Base-by-base conservation (phyloP, 2,329 filamentous ascomycete species). In the Domatiomyces globalis region DNA sequence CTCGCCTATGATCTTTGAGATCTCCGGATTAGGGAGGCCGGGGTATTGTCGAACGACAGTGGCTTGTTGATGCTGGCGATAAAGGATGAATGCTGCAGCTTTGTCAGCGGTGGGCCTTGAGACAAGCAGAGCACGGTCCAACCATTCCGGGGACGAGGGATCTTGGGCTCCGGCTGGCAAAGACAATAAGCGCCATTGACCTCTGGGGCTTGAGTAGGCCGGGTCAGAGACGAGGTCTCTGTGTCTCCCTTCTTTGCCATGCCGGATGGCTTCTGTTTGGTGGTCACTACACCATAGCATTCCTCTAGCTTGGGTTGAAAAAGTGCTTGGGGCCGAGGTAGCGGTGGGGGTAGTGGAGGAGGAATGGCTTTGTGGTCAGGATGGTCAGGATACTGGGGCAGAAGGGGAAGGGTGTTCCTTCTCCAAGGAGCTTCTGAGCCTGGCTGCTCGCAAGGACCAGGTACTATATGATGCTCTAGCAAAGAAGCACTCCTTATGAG, bases 1-100 rank as follows among this genome's bases (percentile, higher is more conserved):
- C 66, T 87, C 80, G 49, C 90, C 90, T 60, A 96, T 94, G 61
- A 96, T 94, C 69, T 95, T 95, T 58, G 90, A 95, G 61, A 96
- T 94, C 49, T 95, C 87, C 2, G 90, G 90, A 68, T 96, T 96
- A 45, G 89, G 83, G 58, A 95, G 79, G 45, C 87, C 85, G n/a
- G 89, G 90, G 62, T 95, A 79, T 60, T 86, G 78, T 50, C 81
- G 76, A 39, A 89, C 84, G 48, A 96, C 87, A 47, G 80, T 75
- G 17, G 85, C 81, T 68, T 96, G 90, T 62, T 92, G 84, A 66
- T 94, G 85, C 66, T 96, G 89, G 42, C 92, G 87, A 72, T 95
- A 98, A 61, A 98, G 76, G 59, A 98, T 98, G 71, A 98, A 98
- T 48, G 90, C 92, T 98, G 67, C 66, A 65, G n/a, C 15, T 43